These are phyloP conservation scores for Pseudonitzschia delicatissima DNA, from an alignment of 108 stramenopile species.

Conservation along the genomic window DNA sequence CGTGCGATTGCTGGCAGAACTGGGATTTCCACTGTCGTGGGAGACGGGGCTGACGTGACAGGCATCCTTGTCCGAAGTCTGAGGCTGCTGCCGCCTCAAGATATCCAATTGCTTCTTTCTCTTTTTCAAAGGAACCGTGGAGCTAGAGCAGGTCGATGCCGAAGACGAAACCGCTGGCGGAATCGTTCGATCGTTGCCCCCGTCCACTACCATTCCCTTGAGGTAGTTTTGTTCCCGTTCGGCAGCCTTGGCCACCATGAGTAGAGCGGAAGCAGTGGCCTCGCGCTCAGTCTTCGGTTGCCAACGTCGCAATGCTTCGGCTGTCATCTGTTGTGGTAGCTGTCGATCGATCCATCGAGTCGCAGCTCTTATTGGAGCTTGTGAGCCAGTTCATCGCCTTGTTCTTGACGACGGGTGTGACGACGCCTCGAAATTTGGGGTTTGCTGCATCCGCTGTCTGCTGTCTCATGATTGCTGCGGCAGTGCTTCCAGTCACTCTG, in stretches of 20 bases:
- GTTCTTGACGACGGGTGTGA: not conserved
- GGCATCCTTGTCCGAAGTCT: constrained; percentile 1
- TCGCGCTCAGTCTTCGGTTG: constrained; percentile 37
- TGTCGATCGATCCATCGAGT: constrained; percentile 25
- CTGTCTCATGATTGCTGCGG: constrained; percentile 36
- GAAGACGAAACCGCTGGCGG: not conserved
- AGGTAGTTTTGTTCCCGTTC: constrained; percentile 13
- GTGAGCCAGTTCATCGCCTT: not conserved
- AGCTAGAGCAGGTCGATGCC: not conserved
- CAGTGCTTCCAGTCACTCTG: constrained; percentile 16
- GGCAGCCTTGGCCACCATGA: constrained; percentile 29
- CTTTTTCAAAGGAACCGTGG: constrained; percentile 37
- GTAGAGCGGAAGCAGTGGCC: constrained; percentile 33
- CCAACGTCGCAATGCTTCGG: constrained; percentile 25
- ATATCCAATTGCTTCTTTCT: constrained; percentile 33
- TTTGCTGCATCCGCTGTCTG: not conserved
- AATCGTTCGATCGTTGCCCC: not conserved
- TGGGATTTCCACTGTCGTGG: constrained; percentile 11
- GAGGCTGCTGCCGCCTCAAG: not conserved
- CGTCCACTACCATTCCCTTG: constrained; percentile 4
- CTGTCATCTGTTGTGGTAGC: constrained; percentile 13
- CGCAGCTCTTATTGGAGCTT: constrained; percentile 18
- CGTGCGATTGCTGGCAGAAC: constrained; percentile 11
- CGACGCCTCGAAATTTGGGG: not conserved
- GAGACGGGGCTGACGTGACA: constrained; percentile 45